Evolutionary conservation across 2,329 filamentous ascomycete genomes (phyloP), one percentile per base, ranked within the genome.

Genomic region (Cladorrhinum sp.): DNA sequence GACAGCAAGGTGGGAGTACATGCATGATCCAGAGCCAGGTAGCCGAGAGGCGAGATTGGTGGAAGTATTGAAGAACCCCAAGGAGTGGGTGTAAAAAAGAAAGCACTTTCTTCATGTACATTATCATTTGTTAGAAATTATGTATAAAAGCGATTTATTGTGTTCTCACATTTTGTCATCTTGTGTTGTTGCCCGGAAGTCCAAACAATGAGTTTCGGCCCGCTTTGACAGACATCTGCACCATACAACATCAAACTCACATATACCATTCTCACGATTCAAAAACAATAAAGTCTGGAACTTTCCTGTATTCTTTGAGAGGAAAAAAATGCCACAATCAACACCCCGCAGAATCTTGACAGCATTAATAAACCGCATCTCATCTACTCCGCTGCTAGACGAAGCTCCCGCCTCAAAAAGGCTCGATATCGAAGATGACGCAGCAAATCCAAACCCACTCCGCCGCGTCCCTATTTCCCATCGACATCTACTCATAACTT

Each of bases 1-100:
- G 66, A 98, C 93, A 13, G 95, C 95, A 23, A 85, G 87, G 68
- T 99, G 95, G 95, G 86, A 89, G 72, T 99, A 99, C 75, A 97
- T 97, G 93, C 90, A 96, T 75, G 85, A 88, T 72, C 90, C 91
- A 0, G 86, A 88, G 70, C 87, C 87, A 66, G 87, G 86, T 61
- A 89, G 85, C 72, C 77, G 87, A 65, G 95, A 99, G 78, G 89
- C 90, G 74, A 83, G 91, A 66, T 76, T 98, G 63, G 80, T 97
- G 53, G 87, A 93, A 62, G 89, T 88, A 52, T 74, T 90, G 64
- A 81, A 78, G 70, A 79, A 84, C 29, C 86, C 87, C 20, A 85
- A 81, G 69, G 85, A 89, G 64, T 90, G 87, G 87, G 83, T 89
- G 64, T 88, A 66, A 52, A 23, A 36, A 36, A 22, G 13, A 55